A percentile compares a stretch with the other conserved stretches of the same genome.
Evolutionary conservation across 129 eudicot genomes (phyloP).

Genomic region (sunflower (Helianthus annuus)): DNA sequence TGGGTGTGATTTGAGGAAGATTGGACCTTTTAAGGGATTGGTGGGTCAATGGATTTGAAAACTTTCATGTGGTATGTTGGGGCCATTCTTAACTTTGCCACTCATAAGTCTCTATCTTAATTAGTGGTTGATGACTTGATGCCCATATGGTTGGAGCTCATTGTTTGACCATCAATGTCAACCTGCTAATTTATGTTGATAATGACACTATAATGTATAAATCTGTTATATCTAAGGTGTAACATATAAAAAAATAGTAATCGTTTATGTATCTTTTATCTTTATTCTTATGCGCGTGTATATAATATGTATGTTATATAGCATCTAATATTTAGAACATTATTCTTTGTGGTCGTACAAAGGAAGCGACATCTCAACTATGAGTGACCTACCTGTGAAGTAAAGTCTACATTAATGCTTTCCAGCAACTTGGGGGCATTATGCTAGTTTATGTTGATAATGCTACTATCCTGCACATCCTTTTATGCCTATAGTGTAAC

Average conservation of each 20-base stretch:
- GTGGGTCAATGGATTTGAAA: constrained; percentile 41
- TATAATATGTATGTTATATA: too few relatives aligned
- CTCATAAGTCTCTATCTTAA: constrained; percentile 39
- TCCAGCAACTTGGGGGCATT: background rate
- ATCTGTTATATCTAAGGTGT: background rate
- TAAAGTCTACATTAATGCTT: background rate
- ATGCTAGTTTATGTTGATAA: too few relatives aligned
- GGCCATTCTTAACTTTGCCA: constrained; percentile 35
- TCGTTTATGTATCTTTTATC: background rate
- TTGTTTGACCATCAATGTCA: constrained; percentile 45
- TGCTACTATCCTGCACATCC: too few relatives aligned
- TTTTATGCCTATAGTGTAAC: too few relatives aligned
- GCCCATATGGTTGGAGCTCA: constrained; percentile 38
- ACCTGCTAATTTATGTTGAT: constrained; percentile 31
- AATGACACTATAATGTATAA: constrained; percentile 26
- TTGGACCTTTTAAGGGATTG: constrained; percentile 26
- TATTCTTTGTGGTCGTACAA: background rate
- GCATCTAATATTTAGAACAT: too few relatives aligned
- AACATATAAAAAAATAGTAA: background rate
- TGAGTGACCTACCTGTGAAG: background rate
- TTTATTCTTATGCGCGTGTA: background rate
- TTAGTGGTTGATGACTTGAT: constrained; percentile 31
- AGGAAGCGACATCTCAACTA: background rate
- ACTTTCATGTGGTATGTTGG: constrained; percentile 43
- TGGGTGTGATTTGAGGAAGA: constrained; percentile 27